Percentiles rank a stretch among this genome's conserved stretches.
Conservation (phyloP, 1,284 basidiomycete species). For the Trichosporon sp. region DNA sequence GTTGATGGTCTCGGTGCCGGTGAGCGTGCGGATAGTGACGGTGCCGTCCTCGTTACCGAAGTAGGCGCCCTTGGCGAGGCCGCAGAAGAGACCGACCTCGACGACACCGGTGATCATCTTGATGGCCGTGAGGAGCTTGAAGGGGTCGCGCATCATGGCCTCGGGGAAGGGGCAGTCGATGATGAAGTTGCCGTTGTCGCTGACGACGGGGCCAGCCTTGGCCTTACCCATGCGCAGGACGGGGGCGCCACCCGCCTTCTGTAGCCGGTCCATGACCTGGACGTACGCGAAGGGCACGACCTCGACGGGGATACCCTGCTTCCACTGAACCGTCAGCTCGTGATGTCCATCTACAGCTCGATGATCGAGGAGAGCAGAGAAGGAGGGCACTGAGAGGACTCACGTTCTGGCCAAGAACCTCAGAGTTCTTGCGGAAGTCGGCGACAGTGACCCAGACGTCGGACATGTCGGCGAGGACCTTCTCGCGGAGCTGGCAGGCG, state of each 20-base stretch:
- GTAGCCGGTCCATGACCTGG: conserved; percentile 64
- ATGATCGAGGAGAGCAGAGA: too few species aligned
- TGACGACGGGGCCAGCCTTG: conserved; percentile 77
- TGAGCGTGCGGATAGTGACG: conserved; percentile 45
- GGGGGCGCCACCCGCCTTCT: conserved; percentile 58
- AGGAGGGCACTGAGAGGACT: conserved; percentile 36
- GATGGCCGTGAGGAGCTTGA: conserved; percentile 66
- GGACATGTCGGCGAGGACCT: conserved; percentile 95
- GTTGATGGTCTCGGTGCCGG: conserved; percentile 44
- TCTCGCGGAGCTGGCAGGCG: conserved; percentile 93
- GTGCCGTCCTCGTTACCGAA: conserved; percentile 75
- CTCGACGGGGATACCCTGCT: conserved; percentile 87
- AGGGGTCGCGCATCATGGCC: conserved; percentile 66
- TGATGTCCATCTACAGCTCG: not conserved
- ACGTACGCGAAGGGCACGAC: conserved; percentile 95
- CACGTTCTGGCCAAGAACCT: conserved; percentile 75
- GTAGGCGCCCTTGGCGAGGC: conserved; percentile 91
- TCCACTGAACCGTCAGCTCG: conserved; percentile 58
- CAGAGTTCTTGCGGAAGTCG: conserved; percentile 88
- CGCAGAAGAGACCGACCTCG: conserved; percentile 92
- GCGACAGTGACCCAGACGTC: conserved; percentile 91
- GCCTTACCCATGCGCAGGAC: conserved; percentile 68
- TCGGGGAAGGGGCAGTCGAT: conserved; percentile 83
- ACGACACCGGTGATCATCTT: conserved; percentile 94
- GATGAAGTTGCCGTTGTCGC: conserved; percentile 93